phyloP scores from a whole-genome alignment of 495 filamentous ascomycete species.

The Penicillium antarcticum region DNA sequence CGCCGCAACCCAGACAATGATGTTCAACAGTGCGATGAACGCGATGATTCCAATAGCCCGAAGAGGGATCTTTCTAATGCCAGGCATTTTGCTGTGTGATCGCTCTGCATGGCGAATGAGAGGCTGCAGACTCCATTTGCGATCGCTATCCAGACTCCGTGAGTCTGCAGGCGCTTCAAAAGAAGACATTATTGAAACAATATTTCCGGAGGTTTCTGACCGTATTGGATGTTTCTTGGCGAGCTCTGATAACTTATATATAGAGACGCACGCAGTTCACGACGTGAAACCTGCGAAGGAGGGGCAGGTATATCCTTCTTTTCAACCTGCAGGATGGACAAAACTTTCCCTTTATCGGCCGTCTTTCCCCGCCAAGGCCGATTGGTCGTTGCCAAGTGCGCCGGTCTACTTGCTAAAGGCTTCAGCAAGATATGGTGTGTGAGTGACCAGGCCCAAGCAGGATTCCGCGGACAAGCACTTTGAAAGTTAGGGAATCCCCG shows the following conservation, averaged over 20 bases:
- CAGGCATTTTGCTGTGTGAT: constrained; percentile 46
- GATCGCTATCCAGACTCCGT: constrained; percentile 9
- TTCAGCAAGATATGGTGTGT: no score
- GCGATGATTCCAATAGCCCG: constrained; percentile 65
- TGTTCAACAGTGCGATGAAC: constrained; percentile 62
- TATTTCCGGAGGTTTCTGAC: no score
- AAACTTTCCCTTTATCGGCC: no score
- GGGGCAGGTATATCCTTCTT: background rate
- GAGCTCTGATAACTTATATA: no score
- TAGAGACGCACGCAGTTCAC: no score
- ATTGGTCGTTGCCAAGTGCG: background rate
- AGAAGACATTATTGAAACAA: background rate
- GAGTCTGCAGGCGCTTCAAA: constrained; percentile 2
- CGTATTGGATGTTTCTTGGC: no score
- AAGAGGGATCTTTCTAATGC: constrained; percentile 56
- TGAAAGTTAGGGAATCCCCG: no score
- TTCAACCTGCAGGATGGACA: background rate
- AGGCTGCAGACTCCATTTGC: constrained; percentile 33
- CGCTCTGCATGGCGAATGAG: constrained; percentile 35
- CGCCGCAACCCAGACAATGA: constrained; percentile 67
- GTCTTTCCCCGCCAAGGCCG: background rate
- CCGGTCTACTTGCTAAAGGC: no score
- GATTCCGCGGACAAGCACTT: no score
- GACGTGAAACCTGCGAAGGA: background rate
- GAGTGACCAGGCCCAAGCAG: no score